A percentile compares a stretch with the other conserved stretches of the same genome.
These are phyloP conservation scores for Stagonosporopsis tanaceti DNA, from an alignment of 2,329 filamentous ascomycete species.

Conservation along the genomic window DNA sequence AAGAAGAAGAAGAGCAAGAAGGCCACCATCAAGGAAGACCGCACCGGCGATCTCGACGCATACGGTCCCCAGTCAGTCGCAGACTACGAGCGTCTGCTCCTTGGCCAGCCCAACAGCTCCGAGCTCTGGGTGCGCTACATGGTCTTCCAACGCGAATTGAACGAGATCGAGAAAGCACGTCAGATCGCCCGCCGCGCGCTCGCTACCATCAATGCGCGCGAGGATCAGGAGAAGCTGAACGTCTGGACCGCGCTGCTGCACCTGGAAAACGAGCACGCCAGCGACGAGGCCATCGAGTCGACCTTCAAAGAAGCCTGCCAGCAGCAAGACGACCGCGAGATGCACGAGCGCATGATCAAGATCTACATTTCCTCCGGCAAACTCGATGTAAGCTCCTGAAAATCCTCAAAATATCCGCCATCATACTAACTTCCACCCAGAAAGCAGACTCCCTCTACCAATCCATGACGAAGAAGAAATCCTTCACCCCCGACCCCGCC, in stretches of 20 bases:
- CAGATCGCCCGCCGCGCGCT: conserved; percentile 91
- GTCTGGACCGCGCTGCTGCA: conserved; percentile 96
- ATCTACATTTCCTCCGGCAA: conserved; percentile 95
- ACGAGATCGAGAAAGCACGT: conserved; percentile 86
- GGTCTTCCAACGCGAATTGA: conserved; percentile 95
- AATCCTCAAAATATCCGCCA: neutral
- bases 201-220: conserved; percentile 87
- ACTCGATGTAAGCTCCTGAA: conserved; percentile 69
- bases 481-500: conserved; percentile 75
- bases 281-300: conserved; percentile 80
- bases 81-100: conserved; percentile 91
- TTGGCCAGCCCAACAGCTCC: conserved; percentile 93
- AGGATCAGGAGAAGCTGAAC: conserved; percentile 92
- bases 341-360: conserved; percentile 87
- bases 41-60: conserved; percentile 88
- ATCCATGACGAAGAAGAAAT: conserved; percentile 83
- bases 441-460: conserved; percentile 91
- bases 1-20: conserved; percentile 77
- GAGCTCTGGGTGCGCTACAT: conserved; percentile 96
- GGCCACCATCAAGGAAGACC: conserved; percentile 81
- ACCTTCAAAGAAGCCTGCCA: conserved; percentile 92
- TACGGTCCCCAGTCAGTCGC: conserved; percentile 87
- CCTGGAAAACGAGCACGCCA: conserved; percentile 89
- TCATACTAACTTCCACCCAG: conserved; percentile 56
- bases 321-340: conserved; percentile 89